Evolutionary conservation across 164 flowering plant species (phyloP), one percentile per base, ranked within the genome.

Genomic region (Aristolochia contorta): DNA sequence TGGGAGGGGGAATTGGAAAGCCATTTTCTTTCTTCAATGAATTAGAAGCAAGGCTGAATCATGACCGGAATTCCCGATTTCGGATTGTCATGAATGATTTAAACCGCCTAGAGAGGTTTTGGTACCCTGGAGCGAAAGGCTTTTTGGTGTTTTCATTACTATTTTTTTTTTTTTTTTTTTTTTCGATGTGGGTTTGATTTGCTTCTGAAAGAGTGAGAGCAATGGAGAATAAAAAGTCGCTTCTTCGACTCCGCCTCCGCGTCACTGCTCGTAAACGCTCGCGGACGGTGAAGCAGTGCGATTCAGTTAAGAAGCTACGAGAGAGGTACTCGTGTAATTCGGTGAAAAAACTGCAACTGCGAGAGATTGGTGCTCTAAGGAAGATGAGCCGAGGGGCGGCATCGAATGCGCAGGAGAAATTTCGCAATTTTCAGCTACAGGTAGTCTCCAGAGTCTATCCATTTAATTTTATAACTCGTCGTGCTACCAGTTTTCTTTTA

Each of bases 371-470:
- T n/a, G 67, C 61, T 30, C 46, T 56, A 20, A 45, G 50, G 23
- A 56, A 47, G 54, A 57, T 47, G 55, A 47, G 48, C 23, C 30
- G 61, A 15, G 54, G 54, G 20, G 41, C 43, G 23, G 33, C 60
- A 12, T 64, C 67, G 41, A 79, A 85, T 65, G 89, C 94, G 25
- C 97, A 84, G 63, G 97, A 93, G 53, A 60, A 95, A 23, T 90
- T 93, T 52, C 75, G 96, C 25, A 84, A 93, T 61, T 88, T 93
- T 20, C 85, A 79, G 1, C 73, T 91, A 65, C 78, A 79, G 86
- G 89, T 84, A 57, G 12, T 19, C 54, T 18, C 54, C 19, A n/a
- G 23, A 18, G 9, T 50, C 4, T 22, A 6, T n/a, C 22, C 20
- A 18, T 18, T 50, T 10, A n/a, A n/a, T 50, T 50, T 16, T 6